A percentile compares a stretch with the other conserved stretches of the same genome.
Evolutionary conservation across 2,329 filamentous ascomycete species (phyloP).

Genomic region (Chalara sp.): DNA sequence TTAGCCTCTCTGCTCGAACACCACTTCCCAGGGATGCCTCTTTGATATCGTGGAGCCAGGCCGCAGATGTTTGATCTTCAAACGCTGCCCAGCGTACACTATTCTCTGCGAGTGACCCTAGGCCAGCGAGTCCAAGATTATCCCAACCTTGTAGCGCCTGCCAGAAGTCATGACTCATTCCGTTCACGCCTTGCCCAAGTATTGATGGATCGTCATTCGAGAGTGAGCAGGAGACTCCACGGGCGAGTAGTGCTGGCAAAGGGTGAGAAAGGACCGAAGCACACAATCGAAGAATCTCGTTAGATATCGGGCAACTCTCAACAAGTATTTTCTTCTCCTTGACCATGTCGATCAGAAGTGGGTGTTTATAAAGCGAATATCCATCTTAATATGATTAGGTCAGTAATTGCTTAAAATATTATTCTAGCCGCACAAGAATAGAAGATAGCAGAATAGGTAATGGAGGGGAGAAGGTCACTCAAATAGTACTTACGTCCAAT

Average conservation of each 20-base stretch:
- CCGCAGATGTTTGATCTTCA: constrained; percentile 65
- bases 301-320: constrained; percentile 83
- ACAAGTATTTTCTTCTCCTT: constrained; percentile 79
- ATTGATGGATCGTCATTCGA: constrained; percentile 87
- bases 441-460: too few relatives aligned
- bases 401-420: background rate
- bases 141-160: constrained; percentile 84
- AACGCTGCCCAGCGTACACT: constrained; percentile 86
- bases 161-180: constrained; percentile 88
- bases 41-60: constrained; percentile 68
- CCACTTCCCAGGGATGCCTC: constrained; percentile 67
- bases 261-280: constrained; percentile 69
- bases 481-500: constrained; percentile 51
- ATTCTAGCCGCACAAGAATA: background rate
- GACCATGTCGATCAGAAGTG: constrained; percentile 75
- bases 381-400: background rate
- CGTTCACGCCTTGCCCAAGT: constrained; percentile 72
- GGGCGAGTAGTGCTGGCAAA: constrained; percentile 71
- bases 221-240: constrained; percentile 75
- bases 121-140: constrained; percentile 75
- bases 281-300: constrained; percentile 77
- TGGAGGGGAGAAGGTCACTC: constrained; percentile 39
- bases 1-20: constrained; percentile 63
- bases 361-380: constrained; percentile 82
- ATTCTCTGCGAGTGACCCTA: constrained; percentile 86